Evolutionary conservation across 352 stramenopile species (phyloP), one percentile per base, ranked within the genome.

Genomic region (Aphanomyces stellatus): DNA sequence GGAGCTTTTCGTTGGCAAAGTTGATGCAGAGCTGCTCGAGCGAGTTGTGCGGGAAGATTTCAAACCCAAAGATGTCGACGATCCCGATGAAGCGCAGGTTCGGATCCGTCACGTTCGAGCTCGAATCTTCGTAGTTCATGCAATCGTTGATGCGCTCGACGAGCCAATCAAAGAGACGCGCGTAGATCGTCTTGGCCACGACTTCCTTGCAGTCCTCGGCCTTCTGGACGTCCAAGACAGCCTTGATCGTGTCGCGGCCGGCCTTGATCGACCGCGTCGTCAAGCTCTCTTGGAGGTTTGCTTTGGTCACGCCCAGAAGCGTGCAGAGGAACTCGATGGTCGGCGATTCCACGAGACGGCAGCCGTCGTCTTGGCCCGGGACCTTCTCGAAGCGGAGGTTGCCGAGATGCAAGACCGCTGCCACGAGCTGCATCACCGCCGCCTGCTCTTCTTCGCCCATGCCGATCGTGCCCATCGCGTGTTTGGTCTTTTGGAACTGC

Each of bases 331-430:
- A 15, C 17, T 13, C 25, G 19, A 57, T 24, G 62, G 97, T 81
- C 22, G 94, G 81, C 22, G 96, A 72, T 0, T 87, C 83, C 25
- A 96, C 88, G 53, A 57, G 30, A 24, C 49, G 49, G 10, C 22
- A 35, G 6, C 19, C 49, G 25, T 57, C 28, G 25, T 35, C 28
- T 57, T 57, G 49, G 49, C 49, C 49, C 15, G 49, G 49, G 22
- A 57, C 30, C 24, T 90, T 74, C 28, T 95, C 79, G 48, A 97
- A 95, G 28, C 72, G 63, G n/a, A 96, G 24, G 43, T 97, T 91
- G 8, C 90, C 90, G 2, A 97, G 76, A 66, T 92, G 82, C 10
- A 97, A 65, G 11, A 97, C 87, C 0, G 85, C 85, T 3, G 87
- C 87, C 0, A 97, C 77, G 30, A 96, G 77, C 24, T 80, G 77